Evolutionary conservation across 73 alveolate genomes (phyloP), one percentile per base, ranked within the genome.

Genomic region (Blepharisma stoltei): DNA sequence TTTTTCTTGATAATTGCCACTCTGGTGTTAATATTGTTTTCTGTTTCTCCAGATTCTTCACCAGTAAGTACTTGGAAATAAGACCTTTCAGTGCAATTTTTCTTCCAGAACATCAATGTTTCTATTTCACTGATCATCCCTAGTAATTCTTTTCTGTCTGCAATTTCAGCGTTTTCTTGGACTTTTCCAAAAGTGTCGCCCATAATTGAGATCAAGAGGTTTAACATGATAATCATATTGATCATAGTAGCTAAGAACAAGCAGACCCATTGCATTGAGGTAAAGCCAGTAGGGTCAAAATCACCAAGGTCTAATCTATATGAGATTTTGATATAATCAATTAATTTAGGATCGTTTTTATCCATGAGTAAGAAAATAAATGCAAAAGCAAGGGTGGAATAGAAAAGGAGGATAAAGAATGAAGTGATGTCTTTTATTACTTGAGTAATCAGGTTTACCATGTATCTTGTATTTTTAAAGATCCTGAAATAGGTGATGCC

Each of bases 171-270:
- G 38, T 25, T 60, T 60, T 60, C 73, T 25, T 25, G 14, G 2
- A 25, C 45, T 25, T 4, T 60, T 8, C 73, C 23, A 25, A 60
- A 60, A 25, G 73, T 60, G 38, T 60, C 73, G 18, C 73, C 73
- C 73, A 60, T 60, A 25, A 60, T 60, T 20, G 73, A n/a, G 23
- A 60, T 60, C 38, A 60, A 25, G 46, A 60, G 14, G 5, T 60
- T 60, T 38, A 60, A 5, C 73, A 60, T 8, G 5, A 60, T 25
- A 18, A 60, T 18, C 11, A 60, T 11, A 25, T 60, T 60, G n/a
- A 5, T 14, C 14, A 60, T 25, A 25, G 46, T 25, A n/a, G 23
- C 23, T 2, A 60, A 5, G 49, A 25, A 8, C 2, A 60, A 25
- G 46, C 14, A 14, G 0, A 60, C 4, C 73, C 73, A 60, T 32